Percentiles rank a stretch among this genome's conserved stretches.
phyloP scores from a whole-genome alignment of 1,284 basidiomycete genomes.

The Exobasidium rhododendri region DNA sequence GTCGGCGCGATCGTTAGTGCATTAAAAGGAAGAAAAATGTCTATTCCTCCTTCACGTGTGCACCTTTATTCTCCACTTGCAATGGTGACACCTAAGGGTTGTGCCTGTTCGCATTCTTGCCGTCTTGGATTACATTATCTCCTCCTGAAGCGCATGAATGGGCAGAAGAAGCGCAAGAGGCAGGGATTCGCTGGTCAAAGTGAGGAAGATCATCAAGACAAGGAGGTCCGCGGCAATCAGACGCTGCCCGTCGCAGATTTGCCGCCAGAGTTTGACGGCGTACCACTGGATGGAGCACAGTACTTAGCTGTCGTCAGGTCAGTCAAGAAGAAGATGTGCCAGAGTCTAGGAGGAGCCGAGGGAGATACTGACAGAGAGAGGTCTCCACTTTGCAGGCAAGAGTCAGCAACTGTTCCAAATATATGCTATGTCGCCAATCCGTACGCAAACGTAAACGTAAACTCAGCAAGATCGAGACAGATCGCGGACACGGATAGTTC shows the following conservation, averaged over 20 bases:
- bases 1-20: neutral
- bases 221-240: constrained; percentile 30
- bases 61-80: neutral
- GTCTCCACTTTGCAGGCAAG: constrained; percentile 17
- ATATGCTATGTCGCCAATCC: constrained; percentile 22
- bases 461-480: neutral
- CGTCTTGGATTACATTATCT: too few species aligned
- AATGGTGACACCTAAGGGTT: too few species aligned
- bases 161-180: neutral
- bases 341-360: too few species aligned
- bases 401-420: constrained; percentile 13
- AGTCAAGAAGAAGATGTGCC: too few species aligned
- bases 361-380: too few species aligned
- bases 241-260: constrained; percentile 40
- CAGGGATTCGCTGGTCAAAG: neutral
- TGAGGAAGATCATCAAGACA: neutral
- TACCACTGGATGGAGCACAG: constrained; percentile 41
- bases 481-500: neutral
- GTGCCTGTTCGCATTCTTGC: too few species aligned
- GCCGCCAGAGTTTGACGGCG: constrained; percentile 36
- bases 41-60: neutral
- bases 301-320: constrained; percentile 47
- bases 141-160: neutral
- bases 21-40: neutral
- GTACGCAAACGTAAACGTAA: constrained; percentile 16